Conservation (phyloP, 1,284 basidiomycete genomes). For the Cryptococcus wingfieldii region DNA sequence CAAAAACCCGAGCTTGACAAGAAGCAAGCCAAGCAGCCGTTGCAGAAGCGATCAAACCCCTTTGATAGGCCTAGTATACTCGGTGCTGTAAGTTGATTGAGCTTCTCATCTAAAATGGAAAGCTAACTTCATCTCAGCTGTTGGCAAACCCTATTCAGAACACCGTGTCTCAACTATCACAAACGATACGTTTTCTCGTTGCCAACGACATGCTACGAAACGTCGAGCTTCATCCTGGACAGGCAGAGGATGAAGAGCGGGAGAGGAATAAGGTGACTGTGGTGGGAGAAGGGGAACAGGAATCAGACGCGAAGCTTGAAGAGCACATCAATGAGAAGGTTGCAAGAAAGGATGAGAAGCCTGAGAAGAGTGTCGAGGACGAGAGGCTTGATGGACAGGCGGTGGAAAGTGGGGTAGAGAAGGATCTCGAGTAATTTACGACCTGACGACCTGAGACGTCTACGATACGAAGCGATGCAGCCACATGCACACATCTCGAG, state of each 20-base stretch:
- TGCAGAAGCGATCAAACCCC: conserved; percentile 58
- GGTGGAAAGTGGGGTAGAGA: too few species aligned
- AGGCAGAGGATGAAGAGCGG: conserved; percentile 60
- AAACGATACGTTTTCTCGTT: conserved; percentile 86
- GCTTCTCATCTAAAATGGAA: background rate
- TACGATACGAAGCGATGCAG: too few species aligned
- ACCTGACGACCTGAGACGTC: too few species aligned
- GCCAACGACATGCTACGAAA: conserved; percentile 82
- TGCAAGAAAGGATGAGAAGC: too few species aligned
- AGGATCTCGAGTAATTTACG: too few species aligned
- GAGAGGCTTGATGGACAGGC: too few species aligned
- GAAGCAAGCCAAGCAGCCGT: conserved; percentile 54
- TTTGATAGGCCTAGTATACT: conserved; percentile 68
- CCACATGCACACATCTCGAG: too few species aligned
- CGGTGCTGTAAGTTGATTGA: conserved; percentile 59
- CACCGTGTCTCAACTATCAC: conserved; percentile 86
- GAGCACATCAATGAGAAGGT: too few species aligned
- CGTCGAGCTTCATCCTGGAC: conserved; percentile 77
- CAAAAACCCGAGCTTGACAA: conserved; percentile 1
- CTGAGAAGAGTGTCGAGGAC: too few species aligned
- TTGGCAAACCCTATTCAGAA: conserved; percentile 81
- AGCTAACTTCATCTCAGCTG: conserved; percentile 20
- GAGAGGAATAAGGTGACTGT: conserved; percentile 25
- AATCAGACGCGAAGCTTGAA: too few species aligned
- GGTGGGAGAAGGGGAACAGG: background rate